Conservation (phyloP, 441 rosid species). For the Adansonia madagascariensis region DNA sequence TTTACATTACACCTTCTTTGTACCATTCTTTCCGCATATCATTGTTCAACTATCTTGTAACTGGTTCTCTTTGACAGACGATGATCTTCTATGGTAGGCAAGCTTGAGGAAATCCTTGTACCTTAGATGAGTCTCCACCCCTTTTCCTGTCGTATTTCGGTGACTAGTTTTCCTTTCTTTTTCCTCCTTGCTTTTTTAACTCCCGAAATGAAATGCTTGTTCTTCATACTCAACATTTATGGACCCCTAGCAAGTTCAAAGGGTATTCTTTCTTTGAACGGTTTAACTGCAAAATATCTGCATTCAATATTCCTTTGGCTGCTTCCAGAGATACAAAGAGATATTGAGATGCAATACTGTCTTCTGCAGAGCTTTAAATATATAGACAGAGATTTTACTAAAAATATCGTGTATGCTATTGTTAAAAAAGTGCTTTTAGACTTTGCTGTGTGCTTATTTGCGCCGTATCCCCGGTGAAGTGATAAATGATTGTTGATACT, state of each 20-base stretch:
- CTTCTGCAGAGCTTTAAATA: not conserved
- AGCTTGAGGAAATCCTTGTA: not conserved
- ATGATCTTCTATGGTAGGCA: not conserved
- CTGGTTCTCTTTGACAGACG: not conserved
- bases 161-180: not conserved
- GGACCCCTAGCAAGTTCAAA: not conserved
- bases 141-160: not conserved
- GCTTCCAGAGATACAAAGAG: not conserved
- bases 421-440: not conserved
- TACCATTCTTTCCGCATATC: not conserved
- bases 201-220: not conserved
- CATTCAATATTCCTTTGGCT: not conserved
- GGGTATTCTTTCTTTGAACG: not conserved
- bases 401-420: not conserved
- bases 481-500: not conserved
- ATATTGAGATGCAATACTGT: not conserved
- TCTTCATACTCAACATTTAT: not conserved
- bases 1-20: constrained; percentile 3
- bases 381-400: not conserved
- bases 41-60: not conserved
- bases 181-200: not conserved
- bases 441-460: not conserved
- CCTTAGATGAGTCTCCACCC: not conserved
- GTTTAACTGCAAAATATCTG: not conserved
- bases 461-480: not conserved